phyloP scores from a whole-genome alignment of 345 rosid species.

The Salix arbutifolia region DNA sequence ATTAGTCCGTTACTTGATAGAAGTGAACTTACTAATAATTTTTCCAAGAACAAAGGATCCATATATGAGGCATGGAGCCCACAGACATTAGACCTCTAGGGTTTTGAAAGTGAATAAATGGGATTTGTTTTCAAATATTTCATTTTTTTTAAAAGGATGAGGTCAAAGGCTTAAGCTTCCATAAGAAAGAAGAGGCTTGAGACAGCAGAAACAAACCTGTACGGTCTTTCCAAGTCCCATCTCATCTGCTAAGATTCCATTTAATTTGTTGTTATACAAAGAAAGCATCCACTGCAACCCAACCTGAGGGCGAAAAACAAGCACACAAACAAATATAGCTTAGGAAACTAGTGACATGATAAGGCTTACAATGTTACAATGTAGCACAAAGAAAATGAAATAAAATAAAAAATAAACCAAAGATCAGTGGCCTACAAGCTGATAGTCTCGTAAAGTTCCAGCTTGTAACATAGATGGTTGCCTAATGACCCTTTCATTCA shows the following conservation, averaged over 20 bases:
- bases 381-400: conserved; percentile 6
- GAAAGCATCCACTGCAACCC: conserved; percentile 99
- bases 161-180: not conserved
- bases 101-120: not conserved
- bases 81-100: not conserved
- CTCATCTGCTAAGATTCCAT: conserved; percentile 99
- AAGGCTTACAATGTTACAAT: not conserved
- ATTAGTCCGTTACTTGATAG: not conserved
- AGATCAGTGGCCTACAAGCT: conserved; percentile 67
- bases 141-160: not conserved
- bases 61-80: not conserved
- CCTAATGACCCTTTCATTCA: conserved; percentile 75
- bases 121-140: not conserved
- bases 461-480: conserved; percentile 97
- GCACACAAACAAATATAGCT: conserved; percentile 8
- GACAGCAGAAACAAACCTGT: conserved; percentile 51
- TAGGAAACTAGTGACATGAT: not conserved
- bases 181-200: not conserved
- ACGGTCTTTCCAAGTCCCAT: conserved; percentile 99
- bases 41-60: not conserved
- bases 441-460: conserved; percentile 96
- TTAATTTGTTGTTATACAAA: conserved; percentile 91
- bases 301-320: conserved; percentile 49
- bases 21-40: not conserved
- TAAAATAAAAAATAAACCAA: conserved; percentile 6